These are phyloP conservation scores for Lachancea kluyveri DNA, from an alignment of 805 yeast genomes.

Conservation along the genomic window DNA sequence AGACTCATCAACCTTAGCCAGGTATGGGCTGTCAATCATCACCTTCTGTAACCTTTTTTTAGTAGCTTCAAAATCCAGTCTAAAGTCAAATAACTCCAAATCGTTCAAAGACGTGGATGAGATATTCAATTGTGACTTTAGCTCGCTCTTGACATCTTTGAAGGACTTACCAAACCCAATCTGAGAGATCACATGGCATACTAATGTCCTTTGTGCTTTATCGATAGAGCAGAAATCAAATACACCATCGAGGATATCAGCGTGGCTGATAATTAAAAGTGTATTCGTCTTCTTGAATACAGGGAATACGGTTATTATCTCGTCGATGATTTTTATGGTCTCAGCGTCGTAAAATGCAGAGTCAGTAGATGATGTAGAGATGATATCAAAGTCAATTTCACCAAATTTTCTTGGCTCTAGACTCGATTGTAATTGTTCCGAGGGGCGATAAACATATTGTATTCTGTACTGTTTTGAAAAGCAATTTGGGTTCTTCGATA, in stretches of 20 bases:
- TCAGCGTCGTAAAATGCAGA: constrained; percentile 77
- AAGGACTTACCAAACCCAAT: constrained; percentile 63
- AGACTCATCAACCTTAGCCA: constrained; percentile 55
- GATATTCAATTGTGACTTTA: constrained; percentile 62
- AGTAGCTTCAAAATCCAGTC: constrained; percentile 60
- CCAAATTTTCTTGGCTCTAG: constrained; percentile 72
- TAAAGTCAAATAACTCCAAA: constrained; percentile 72
- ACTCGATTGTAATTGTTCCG: constrained; percentile 42
- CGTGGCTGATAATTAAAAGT: constrained; percentile 67
- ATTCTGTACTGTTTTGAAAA: constrained; percentile 58
- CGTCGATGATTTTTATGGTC: constrained; percentile 74
- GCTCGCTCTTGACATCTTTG: constrained; percentile 48
- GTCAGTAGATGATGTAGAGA: constrained; percentile 42
- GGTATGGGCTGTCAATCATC: constrained; percentile 67
- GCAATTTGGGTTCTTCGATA: constrained; percentile 53
- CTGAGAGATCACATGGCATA: constrained; percentile 68
- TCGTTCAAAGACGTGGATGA: constrained; percentile 81
- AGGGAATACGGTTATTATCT: constrained; percentile 59
- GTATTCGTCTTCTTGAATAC: constrained; percentile 55
- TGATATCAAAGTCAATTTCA: constrained; percentile 83
- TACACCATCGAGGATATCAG: constrained; percentile 68
- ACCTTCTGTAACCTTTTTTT: constrained; percentile 55
- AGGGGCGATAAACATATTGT: constrained; percentile 77
- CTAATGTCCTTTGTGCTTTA: constrained; percentile 62
- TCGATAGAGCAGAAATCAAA: constrained; percentile 79